Evolutionary conservation across 1,284 basidiomycete species (phyloP).

Genomic region (Ceratobasidium sp.): DNA sequence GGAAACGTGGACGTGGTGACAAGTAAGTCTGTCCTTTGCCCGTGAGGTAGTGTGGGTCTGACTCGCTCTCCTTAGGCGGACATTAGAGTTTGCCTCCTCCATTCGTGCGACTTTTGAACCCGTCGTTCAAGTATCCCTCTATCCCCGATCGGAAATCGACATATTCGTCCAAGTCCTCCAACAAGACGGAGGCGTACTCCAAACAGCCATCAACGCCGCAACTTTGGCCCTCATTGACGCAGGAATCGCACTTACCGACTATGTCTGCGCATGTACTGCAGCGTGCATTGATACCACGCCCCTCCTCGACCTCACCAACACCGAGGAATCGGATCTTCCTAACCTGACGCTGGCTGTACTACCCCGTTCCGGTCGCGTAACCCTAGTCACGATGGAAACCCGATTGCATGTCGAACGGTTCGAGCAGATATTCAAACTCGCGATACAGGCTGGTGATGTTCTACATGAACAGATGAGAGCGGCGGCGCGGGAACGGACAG

Average conservation of each 20-base stretch:
- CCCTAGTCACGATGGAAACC: slow-evolving; percentile 91
- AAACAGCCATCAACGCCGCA: slow-evolving; percentile 92
- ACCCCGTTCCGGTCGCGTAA: slow-evolving; percentile 82
- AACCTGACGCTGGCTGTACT: slow-evolving; percentile 87
- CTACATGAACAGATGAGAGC: slow-evolving; percentile 85
- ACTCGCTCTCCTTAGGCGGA: slow-evolving; percentile 63
- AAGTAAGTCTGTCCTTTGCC: slow-evolving; percentile 64
- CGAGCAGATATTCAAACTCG: slow-evolving; percentile 84
- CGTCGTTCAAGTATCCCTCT: slow-evolving; percentile 87
- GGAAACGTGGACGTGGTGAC: slow-evolving; percentile 81
- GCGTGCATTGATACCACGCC: slow-evolving; percentile 80
- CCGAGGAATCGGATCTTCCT: slow-evolving; percentile 92
- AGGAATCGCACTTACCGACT: slow-evolving; percentile 90
- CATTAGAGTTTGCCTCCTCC: slow-evolving; percentile 84
- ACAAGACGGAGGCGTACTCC: slow-evolving; percentile 90
- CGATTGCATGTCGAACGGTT: slow-evolving; percentile 92
- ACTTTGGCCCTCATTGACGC: slow-evolving; percentile 90
- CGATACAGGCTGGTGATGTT: slow-evolving; percentile 76
- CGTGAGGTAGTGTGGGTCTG: not conserved
- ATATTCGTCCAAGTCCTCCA: slow-evolving; percentile 92
- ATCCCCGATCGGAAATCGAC: slow-evolving; percentile 93
- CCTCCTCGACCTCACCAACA: slow-evolving; percentile 82
- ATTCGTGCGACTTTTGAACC: slow-evolving; percentile 96
- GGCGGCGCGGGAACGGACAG: slow-evolving; percentile 72
- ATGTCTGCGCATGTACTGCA: slow-evolving; percentile 84